Conservation (phyloP, 1,139 yeast genomes). For the Meyerozyma sp. region DNA sequence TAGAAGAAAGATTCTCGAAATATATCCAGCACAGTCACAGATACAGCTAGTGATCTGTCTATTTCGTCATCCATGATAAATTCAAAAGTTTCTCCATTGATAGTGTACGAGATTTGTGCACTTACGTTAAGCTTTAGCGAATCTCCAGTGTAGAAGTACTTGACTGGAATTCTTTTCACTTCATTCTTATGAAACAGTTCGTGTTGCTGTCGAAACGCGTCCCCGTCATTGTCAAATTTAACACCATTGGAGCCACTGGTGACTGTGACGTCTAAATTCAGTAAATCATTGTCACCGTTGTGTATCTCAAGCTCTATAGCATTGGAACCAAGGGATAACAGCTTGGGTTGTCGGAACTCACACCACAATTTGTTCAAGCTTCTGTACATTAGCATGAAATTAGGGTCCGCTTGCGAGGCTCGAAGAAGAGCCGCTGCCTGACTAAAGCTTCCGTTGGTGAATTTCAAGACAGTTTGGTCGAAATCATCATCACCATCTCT, state of each 20-base stretch:
- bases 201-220: conserved; percentile 2
- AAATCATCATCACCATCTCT: conserved; percentile 2
- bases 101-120: conserved; percentile 26
- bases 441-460: conserved; percentile 5
- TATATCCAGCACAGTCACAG: conserved; percentile 75
- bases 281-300: conserved; percentile 14
- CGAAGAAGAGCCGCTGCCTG: background rate
- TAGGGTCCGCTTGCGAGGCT: background rate
- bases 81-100: conserved; percentile 14
- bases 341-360: conserved; percentile 13
- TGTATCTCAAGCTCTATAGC: conserved; percentile 15
- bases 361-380: conserved; percentile 16
- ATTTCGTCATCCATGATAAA: conserved; percentile 25
- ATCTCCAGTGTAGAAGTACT: conserved; percentile 19
- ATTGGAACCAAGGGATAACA: conserved; percentile 18
- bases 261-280: conserved; percentile 12
- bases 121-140: conserved; percentile 21
- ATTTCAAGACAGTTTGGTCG: conserved; percentile 8
- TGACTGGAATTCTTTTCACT: background rate
- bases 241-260: conserved; percentile 15
- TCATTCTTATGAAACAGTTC: background rate
- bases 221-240: conserved; percentile 8
- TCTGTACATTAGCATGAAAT: background rate
- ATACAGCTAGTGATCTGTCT: conserved; percentile 50
- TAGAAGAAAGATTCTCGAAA: conserved; percentile 52